A percentile compares a stretch with the other conserved stretches of the same genome.
phyloP scores from a whole-genome alignment of 139 green algal species.

The Trebouxia sp. region DNA sequence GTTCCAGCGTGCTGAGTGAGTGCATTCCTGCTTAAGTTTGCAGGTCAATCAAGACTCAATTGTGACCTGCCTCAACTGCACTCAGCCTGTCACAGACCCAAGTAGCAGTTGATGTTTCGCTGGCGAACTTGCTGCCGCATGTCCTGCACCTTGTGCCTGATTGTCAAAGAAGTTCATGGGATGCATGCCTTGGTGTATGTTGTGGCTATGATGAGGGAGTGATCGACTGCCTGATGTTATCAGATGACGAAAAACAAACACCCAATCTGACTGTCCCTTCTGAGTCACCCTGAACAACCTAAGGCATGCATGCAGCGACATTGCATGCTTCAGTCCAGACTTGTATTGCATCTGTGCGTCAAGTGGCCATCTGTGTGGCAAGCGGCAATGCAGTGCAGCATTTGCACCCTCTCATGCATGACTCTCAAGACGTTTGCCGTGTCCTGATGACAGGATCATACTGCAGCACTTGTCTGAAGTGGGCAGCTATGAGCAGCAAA shows the following conservation, averaged over 20 bases:
- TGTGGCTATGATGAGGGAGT: slow-evolving; percentile 13
- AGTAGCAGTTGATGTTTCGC: too few relatives aligned
- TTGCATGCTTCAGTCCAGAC: neutral
- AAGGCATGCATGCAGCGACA: too few relatives aligned
- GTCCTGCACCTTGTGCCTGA: too few relatives aligned
- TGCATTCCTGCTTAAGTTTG: too few relatives aligned
- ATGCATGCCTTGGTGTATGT: too few relatives aligned
- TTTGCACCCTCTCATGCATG: neutral
- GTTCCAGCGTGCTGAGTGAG: slow-evolving; percentile 73
- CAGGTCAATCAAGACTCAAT: too few relatives aligned
- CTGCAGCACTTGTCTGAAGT: slow-evolving; percentile 77
- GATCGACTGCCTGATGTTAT: slow-evolving; percentile 18
- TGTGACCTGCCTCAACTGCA: neutral
- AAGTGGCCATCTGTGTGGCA: too few relatives aligned
- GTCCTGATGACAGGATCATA: slow-evolving; percentile 66
- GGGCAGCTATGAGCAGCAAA: slow-evolving; percentile 70
- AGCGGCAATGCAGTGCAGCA: neutral
- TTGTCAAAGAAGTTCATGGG: neutral
- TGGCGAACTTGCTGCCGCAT: too few relatives aligned
- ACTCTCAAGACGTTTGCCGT: neutral
- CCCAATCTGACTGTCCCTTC: slow-evolving; percentile 26
- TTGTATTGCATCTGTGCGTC: too few relatives aligned
- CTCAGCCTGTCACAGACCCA: too few relatives aligned
- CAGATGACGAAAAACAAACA: slow-evolving; percentile 9
- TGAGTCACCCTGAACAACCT: too few relatives aligned